Evolutionary conservation across 768 basidiomycete genomes (phyloP).

Genomic region (Nevesoporus exiguus): DNA sequence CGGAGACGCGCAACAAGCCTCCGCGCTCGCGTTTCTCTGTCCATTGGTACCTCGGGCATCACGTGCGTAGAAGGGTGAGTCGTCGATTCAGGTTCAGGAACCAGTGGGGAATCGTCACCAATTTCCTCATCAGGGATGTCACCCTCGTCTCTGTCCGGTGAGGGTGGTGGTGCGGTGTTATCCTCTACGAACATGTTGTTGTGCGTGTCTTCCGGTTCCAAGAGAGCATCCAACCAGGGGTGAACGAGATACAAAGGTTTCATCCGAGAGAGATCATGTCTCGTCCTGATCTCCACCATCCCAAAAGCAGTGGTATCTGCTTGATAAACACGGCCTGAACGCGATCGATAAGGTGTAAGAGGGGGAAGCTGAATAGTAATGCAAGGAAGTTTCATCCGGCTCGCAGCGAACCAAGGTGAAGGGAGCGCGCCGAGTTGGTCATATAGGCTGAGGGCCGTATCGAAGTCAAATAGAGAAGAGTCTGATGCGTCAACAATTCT

Average conservation of each 20-base stretch:
- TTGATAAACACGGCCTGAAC: not conserved
- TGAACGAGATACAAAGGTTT: not conserved
- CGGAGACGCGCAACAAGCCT: not conserved
- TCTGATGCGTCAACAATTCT: too few species aligned
- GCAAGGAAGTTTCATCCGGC: too few species aligned
- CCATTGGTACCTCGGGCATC: not conserved
- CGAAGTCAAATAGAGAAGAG: too few species aligned
- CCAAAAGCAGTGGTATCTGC: not conserved
- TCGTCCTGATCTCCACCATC: not conserved
- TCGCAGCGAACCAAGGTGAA: too few species aligned
- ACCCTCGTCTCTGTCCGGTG: not conserved
- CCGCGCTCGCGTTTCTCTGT: not conserved
- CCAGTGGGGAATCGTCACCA: not conserved
- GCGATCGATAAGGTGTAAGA: not conserved
- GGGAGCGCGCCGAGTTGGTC: too few species aligned
- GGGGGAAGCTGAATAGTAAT: too few species aligned
- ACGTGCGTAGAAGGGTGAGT: not conserved
- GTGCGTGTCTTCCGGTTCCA: not conserved
- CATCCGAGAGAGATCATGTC: not conserved
- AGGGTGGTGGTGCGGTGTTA: not conserved
- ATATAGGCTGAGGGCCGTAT: too few species aligned
- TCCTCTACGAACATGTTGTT: not conserved
- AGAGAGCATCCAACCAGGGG: not conserved
- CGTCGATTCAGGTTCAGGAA: not conserved
- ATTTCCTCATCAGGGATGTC: not conserved